phyloP scores from a whole-genome alignment of 805 yeast genomes.

The Nadsonia fulvescens region DNA sequence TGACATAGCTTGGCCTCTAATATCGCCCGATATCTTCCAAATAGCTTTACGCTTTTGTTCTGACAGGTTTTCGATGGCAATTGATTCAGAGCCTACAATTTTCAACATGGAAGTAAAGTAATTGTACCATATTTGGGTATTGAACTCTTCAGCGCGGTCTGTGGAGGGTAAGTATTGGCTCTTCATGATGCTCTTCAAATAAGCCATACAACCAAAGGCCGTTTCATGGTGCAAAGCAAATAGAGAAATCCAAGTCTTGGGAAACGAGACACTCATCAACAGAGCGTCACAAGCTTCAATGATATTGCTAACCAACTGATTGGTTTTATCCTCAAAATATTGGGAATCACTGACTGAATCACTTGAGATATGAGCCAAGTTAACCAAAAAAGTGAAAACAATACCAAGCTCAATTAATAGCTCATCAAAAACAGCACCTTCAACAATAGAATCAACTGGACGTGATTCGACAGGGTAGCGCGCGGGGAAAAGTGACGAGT shows the following conservation, averaged over 20 bases:
- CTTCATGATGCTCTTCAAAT: slow-evolving; percentile 31
- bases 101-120: slow-evolving; percentile 39
- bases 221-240: slow-evolving; percentile 16
- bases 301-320: slow-evolving; percentile 14
- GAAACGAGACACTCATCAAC: slow-evolving; percentile 15
- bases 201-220: slow-evolving; percentile 15
- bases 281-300: slow-evolving; percentile 14
- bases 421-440: slow-evolving; percentile 53
- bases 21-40: slow-evolving; percentile 38
- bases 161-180: slow-evolving; percentile 34
- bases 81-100: slow-evolving; percentile 47
- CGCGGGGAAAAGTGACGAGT: slow-evolving; percentile 38
- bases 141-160: slow-evolving; percentile 31
- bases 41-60: slow-evolving; percentile 61
- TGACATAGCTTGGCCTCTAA: slow-evolving; percentile 39
- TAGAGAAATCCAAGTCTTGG: slow-evolving; percentile 54
- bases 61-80: slow-evolving; percentile 50
- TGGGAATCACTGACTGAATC: slow-evolving; percentile 9
- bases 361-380: slow-evolving; percentile 13
- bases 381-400: slow-evolving; percentile 22
- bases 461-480: slow-evolving; percentile 42
- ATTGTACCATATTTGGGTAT: slow-evolving; percentile 49
- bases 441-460: slow-evolving; percentile 58
- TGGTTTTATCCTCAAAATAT: slow-evolving; percentile 13
- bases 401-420: slow-evolving; percentile 50